These are phyloP conservation scores for Sugiyamaella castrensis DNA, from an alignment of 1,139 yeast species.

Conservation along the genomic window DNA sequence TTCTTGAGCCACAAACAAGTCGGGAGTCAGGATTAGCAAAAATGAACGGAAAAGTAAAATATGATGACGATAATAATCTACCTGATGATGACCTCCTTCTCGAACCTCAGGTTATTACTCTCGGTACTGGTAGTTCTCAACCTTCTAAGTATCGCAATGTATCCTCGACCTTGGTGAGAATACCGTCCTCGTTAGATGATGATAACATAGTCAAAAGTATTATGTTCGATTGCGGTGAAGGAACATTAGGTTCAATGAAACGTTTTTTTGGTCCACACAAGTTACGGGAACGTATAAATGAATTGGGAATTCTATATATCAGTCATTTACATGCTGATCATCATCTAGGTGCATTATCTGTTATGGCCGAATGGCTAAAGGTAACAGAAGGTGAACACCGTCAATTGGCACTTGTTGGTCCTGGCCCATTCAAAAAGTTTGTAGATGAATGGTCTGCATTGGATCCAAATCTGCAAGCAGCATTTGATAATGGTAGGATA, in stretches of 20 bases:
- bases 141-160: constrained; percentile 88
- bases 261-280: constrained; percentile 58
- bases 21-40: constrained; percentile 15
- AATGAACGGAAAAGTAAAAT: constrained; percentile 15
- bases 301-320: constrained; percentile 62
- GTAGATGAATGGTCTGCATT: constrained; percentile 66
- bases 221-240: constrained; percentile 93
- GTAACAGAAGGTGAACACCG: constrained; percentile 32
- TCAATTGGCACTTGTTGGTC: constrained; percentile 57
- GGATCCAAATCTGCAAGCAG: constrained; percentile 40
- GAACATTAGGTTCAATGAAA: constrained; percentile 69
- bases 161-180: constrained; percentile 66
- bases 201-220: constrained; percentile 21
- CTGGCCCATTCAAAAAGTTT: constrained; percentile 71
- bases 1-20: constrained; percentile 25
- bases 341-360: constrained; percentile 75
- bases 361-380: constrained; percentile 67
- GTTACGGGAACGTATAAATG: constrained; percentile 45
- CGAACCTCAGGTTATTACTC: constrained; percentile 60
- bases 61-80: background rate
- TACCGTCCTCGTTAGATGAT: constrained; percentile 45
- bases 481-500: constrained; percentile 45
- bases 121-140: constrained; percentile 93
- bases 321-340: constrained; percentile 98
- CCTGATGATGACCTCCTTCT: background rate